Evolutionary conservation across 768 basidiomycete genomes (phyloP), one percentile per base, ranked within the genome.

Genomic region (Auriscalpium microsporum): DNA sequence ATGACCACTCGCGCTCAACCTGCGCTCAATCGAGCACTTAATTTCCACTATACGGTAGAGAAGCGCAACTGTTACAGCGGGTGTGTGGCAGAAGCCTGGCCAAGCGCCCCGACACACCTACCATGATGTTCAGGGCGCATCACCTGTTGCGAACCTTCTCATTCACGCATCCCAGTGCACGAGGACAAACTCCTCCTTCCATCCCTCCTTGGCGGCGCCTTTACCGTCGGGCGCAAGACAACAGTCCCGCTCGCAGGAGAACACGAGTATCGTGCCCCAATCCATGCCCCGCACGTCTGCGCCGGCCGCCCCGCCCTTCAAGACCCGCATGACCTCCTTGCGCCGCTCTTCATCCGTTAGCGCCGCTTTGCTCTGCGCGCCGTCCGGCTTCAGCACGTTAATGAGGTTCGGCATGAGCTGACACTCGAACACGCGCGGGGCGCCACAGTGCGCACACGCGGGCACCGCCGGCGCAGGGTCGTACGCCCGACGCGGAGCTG

Each of bases 401-500:
- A 97, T 93, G 52, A 97, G 72, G 65, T 93, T 91, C 2, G 95
- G 95, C 83, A 94, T 95, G 52, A 97, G 75, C 68, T 98, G 95
- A 63, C 88, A 88, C 68, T 98, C 95, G 67, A 96, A 98, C 19
- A 86, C 78, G 14, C 92, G 79, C 45, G 71, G 72, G 3, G 79
- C 75, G 38, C 74, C 71, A 71, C 95, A 98, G 13, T 71, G 64
- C 2, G 82, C 75, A 66, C 95, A 98, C 0, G 69, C 57, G 0
- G 86, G 82, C 34, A 93, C 71, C 8, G 75, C 68, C 0, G 74
- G 63, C 4, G 82, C 71, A 28, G 28, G 28, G 46, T 75, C 69
- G 69, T 85, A 96, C 0, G 71, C 70, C 45, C 82, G 76, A 61
- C 77, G 79, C 40, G 66, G 56, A 19, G 58, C 57, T 21, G 73